These are phyloP conservation scores for Mucor irregularis DNA, from an alignment of 371 early-diverging fungal species.

Conservation along the genomic window DNA sequence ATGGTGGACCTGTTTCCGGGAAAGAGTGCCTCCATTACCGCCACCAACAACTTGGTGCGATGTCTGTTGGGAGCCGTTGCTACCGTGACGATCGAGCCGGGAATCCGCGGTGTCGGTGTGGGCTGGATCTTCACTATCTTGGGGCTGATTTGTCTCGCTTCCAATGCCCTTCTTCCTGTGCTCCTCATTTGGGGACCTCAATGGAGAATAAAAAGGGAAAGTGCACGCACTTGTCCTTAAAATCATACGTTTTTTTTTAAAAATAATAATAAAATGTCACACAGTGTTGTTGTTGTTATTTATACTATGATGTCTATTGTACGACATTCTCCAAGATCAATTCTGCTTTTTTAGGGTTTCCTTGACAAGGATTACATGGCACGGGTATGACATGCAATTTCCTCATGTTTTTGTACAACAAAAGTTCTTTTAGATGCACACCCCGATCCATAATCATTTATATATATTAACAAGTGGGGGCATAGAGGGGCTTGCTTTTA, in stretches of 20 bases:
- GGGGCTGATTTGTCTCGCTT: slow-evolving; percentile 12
- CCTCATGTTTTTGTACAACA: slow-evolving; percentile 18
- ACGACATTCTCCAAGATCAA: too few species aligned
- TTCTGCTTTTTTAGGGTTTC: too few species aligned
- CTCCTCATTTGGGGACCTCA: slow-evolving; percentile 7
- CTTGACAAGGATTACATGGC: too few species aligned
- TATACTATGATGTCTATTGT: too few species aligned
- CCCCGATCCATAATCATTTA: neutral
- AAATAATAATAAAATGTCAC: too few species aligned
- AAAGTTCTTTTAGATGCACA: neutral
- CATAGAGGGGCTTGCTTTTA: neutral
- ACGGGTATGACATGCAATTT: slow-evolving; percentile 6
- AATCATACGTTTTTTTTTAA: too few species aligned
- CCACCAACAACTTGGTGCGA: slow-evolving; percentile 42
- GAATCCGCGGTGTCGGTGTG: slow-evolving; percentile 31
- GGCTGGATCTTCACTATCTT: slow-evolving; percentile 41
- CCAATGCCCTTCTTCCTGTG: slow-evolving; percentile 12
- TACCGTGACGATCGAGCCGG: slow-evolving; percentile 32
- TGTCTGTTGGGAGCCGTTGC: slow-evolving; percentile 42
- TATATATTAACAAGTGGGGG: neutral
- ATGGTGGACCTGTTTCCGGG: slow-evolving; percentile 41
- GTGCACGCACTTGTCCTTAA: too few species aligned
- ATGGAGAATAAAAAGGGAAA: neutral
- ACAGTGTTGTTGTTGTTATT: too few species aligned
- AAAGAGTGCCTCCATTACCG: slow-evolving; percentile 45